These are phyloP conservation scores for Cyclanthera cordifolia DNA, from an alignment of 306 rosid genomes.

Conservation along the genomic window DNA sequence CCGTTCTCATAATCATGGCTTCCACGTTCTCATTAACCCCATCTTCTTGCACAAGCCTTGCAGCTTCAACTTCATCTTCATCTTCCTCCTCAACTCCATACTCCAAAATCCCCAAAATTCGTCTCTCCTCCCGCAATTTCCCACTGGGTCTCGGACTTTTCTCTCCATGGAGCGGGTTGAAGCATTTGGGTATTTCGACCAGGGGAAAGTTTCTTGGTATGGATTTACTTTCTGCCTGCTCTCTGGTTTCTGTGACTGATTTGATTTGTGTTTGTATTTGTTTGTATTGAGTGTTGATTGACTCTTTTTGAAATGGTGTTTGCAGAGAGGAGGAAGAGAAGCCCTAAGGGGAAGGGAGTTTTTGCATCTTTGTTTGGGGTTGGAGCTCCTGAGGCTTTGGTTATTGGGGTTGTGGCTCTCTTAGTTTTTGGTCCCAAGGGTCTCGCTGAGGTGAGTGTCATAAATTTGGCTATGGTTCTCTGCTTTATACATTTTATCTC, in stretches of 20 bases:
- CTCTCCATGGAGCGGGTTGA: slow-evolving; percentile 76
- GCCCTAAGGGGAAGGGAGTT: slow-evolving; percentile 45
- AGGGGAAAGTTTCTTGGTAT: slow-evolving; percentile 25
- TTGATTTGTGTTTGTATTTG: not conserved
- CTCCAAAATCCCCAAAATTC: slow-evolving; percentile 25
- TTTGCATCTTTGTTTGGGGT: slow-evolving; percentile 95
- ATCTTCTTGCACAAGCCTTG: slow-evolving; percentile 19
- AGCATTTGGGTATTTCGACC: slow-evolving; percentile 55
- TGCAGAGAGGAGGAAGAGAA: slow-evolving; percentile 45
- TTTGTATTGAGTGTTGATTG: not conserved
- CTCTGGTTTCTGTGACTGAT: not conserved
- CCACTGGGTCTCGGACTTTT: slow-evolving; percentile 42
- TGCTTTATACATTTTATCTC: not conserved
- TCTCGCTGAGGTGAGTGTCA: slow-evolving; percentile 85
- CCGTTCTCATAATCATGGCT: slow-evolving; percentile 72
- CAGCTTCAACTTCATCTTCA: slow-evolving; percentile 21
- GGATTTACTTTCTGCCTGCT: slow-evolving; percentile 2
- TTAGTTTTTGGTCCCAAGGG: slow-evolving; percentile 98
- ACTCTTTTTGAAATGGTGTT: slow-evolving; percentile 3
- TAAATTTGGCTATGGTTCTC: not conserved
- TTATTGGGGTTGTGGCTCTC: slow-evolving; percentile 97
- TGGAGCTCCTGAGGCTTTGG: slow-evolving; percentile 99
- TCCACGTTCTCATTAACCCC: slow-evolving; percentile 34
- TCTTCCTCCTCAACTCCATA: slow-evolving; percentile 19
- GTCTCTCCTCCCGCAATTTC: slow-evolving; percentile 26